Conservation (phyloP, 116 monocot genomes). For the Posidonia oceanica region DNA sequence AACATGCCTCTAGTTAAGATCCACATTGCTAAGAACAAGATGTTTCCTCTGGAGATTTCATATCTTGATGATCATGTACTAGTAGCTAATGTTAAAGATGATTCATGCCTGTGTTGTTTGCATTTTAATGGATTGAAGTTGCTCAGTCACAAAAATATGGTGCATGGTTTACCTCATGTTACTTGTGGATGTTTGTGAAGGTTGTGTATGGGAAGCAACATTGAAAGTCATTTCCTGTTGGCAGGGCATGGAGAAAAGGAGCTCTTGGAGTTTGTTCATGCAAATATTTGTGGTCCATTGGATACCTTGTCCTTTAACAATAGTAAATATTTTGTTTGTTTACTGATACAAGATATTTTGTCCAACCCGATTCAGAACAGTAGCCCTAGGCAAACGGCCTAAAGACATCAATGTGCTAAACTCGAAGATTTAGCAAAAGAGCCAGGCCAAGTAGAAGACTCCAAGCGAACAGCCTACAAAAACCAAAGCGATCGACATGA, state of each 20-base stretch:
- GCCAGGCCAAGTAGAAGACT: too few species aligned
- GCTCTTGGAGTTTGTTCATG: constrained; percentile 14
- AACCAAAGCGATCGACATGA: too few species aligned
- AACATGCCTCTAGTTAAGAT: neutral
- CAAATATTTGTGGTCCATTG: constrained; percentile 11
- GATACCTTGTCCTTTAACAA: neutral
- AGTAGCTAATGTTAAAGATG: neutral
- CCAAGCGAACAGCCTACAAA: too few species aligned
- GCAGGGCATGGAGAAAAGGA: constrained; percentile 6
- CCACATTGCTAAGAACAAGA: constrained; percentile 1
- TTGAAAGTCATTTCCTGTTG: constrained; percentile 4
- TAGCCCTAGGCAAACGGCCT: too few species aligned
- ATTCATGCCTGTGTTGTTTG: constrained; percentile 4
- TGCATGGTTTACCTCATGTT: constrained; percentile 10
- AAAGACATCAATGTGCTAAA: too few species aligned
- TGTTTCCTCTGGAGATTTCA: neutral
- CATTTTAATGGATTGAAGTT: constrained; percentile 12
- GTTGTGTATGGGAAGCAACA: constrained; percentile 18
- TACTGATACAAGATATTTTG: too few species aligned
- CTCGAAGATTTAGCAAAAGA: too few species aligned
- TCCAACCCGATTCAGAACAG: too few species aligned
- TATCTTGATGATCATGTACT: neutral
- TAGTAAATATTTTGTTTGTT: too few species aligned
- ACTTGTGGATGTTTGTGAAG: constrained; percentile 6
- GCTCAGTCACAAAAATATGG: constrained; percentile 13